Evolutionary conservation across 1,284 basidiomycete species (phyloP).

Genomic region (Irpex sp.): DNA sequence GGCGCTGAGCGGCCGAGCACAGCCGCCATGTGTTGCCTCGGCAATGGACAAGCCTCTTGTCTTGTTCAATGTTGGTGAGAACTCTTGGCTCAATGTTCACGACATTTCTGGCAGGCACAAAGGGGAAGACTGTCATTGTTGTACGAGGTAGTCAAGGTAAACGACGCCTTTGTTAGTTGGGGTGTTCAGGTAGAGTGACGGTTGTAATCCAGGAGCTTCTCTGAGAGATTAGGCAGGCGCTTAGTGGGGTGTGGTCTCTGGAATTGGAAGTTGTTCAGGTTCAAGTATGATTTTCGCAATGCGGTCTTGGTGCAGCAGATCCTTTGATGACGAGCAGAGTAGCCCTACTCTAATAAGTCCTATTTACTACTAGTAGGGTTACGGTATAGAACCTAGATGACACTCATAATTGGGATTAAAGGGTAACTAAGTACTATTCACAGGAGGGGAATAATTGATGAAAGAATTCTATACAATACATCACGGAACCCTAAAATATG

Average conservation of each 20-base stretch:
- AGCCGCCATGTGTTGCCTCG: neutral
- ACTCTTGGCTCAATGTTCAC: neutral
- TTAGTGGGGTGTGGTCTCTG: neutral
- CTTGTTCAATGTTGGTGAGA: neutral
- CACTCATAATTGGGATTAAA: too few relatives aligned
- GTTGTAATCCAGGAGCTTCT: neutral
- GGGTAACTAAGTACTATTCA: too few relatives aligned
- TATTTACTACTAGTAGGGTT: too few relatives aligned
- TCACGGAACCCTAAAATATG: too few relatives aligned
- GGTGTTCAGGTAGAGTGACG: neutral
- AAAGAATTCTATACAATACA: too few relatives aligned
- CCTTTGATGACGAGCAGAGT: too few relatives aligned
- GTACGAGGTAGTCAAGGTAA: neutral
- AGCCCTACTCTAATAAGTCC: too few relatives aligned
- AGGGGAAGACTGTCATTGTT: neutral
- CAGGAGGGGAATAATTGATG: too few relatives aligned
- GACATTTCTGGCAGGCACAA: neutral
- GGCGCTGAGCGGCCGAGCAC: neutral
- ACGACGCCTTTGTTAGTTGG: neutral
- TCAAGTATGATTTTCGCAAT: neutral
- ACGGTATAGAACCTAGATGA: too few relatives aligned
- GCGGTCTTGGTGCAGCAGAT: too few relatives aligned
- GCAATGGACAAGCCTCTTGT: neutral
- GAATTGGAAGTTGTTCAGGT: neutral
- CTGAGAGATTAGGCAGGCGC: neutral